Percentiles rank a stretch among this genome's conserved stretches.
phyloP scores from a whole-genome alignment of 352 stramenopile genomes.

The Pythium insidiosum region DNA sequence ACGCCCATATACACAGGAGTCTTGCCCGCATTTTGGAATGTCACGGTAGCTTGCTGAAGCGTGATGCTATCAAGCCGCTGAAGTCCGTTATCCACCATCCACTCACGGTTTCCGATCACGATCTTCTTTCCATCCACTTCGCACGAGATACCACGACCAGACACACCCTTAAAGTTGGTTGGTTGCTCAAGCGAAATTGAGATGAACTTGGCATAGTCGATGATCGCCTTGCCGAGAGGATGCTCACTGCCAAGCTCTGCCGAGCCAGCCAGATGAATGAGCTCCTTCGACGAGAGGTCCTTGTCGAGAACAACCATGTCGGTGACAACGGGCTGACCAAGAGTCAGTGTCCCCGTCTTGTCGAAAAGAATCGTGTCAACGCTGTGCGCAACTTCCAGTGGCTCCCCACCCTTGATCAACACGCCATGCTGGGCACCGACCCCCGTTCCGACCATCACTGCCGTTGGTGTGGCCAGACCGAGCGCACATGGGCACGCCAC shows the following conservation, averaged over 20 bases:
- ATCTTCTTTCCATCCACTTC: conserved; percentile 65
- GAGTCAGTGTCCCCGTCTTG: conserved; percentile 99
- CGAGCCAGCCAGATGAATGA: conserved; percentile 86
- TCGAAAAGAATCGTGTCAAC: conserved; percentile 98
- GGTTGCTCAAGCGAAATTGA: conserved; percentile 67
- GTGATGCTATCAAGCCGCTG: conserved; percentile 65
- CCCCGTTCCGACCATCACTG: conserved; percentile 98
- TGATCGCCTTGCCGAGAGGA: conserved; percentile 90
- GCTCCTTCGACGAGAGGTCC: conserved; percentile 66
- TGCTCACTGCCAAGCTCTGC: conserved; percentile 94
- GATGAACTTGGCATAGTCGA: conserved; percentile 87
- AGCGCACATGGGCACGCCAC: conserved; percentile 99
- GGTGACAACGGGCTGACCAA: conserved; percentile 85
- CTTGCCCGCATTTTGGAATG: conserved; percentile 88
- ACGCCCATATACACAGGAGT: conserved; percentile 95
- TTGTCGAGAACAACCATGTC: conserved; percentile 79
- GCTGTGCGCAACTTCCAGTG: conserved; percentile 88
- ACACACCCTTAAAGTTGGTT: conserved; percentile 76
- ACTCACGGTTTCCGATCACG: conserved; percentile 90
- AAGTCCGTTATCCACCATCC: conserved; percentile 77
- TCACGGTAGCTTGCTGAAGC: conserved; percentile 60
- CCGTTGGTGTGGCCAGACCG: conserved; percentile 96
- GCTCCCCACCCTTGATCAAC: conserved; percentile 97
- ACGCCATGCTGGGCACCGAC: conserved; percentile 95
- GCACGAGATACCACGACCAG: conserved; percentile 83